Evolutionary conservation across 768 basidiomycete genomes (phyloP), one percentile per base, ranked within the genome.

Genomic region (Suillus hirtellus): DNA sequence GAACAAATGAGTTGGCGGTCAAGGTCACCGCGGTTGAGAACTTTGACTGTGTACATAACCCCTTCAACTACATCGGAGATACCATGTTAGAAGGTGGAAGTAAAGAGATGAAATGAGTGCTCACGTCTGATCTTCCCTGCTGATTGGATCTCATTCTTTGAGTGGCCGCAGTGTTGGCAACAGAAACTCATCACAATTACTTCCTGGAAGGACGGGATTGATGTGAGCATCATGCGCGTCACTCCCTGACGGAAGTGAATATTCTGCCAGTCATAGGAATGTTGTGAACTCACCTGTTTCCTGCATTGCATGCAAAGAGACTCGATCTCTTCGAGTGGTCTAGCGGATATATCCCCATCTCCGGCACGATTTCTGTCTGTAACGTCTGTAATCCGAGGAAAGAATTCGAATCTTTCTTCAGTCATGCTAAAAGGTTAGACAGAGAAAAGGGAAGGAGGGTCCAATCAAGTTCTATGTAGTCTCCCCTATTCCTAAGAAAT

Each of bases 121-220:
- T 68, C 69, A 93, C 96, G 87, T 82, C 91, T 84, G 61, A 96
- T 95, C 59, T 82, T 74, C 7, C 92, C 92, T 0, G 97, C 97
- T 9, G 92, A 86, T 70, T 98, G 95, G 52, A 96, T 89, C 77
- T 99, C 96, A 73, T 96, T 99, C 76, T 99, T 99, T 46, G 82
- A 75, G 66, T 82, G 77, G 10, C 95, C 95, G 69, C 97, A 99
- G 70, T 95, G 89, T 63, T 96, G 93, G 73, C 97, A 99, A 62
- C 90, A 85, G 80, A 99, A 99, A 44, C 94, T 96, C 88, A 96
- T 95, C 64, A 99, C 86, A 66, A 99, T 92, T 59, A 99, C 89
- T 74, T 99, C 93, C 52, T 86, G 82, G 81, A 99, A 99, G 80
- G 88, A 99, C 0, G 97, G 97, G 56, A 99, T 99, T 3, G 89